These are phyloP conservation scores for Corchorus olitorius DNA, from an alignment of 345 rosid species.

Conservation along the genomic window DNA sequence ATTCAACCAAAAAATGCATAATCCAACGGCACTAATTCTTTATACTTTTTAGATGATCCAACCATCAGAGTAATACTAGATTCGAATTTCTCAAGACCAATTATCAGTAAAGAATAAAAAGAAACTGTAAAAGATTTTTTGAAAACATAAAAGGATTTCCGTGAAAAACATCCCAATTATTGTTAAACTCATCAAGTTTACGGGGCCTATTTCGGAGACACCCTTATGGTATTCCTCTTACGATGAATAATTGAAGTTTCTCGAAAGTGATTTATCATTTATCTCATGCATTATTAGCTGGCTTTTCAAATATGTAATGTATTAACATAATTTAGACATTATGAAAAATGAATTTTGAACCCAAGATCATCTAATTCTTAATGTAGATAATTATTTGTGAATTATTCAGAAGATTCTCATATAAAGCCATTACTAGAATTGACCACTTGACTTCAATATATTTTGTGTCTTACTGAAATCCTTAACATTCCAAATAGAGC, in stretches of 20 bases:
- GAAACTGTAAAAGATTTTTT: not conserved
- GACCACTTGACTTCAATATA: conserved; percentile 51
- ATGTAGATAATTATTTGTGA: not conserved
- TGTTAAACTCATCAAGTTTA: not conserved
- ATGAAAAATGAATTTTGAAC: not conserved
- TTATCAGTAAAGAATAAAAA: not conserved
- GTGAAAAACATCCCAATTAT: not conserved
- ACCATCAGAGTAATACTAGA: not conserved
- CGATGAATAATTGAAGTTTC: not conserved
- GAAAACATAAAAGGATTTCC: not conserved
- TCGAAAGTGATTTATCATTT: not conserved
- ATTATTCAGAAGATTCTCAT: conserved; percentile 1
- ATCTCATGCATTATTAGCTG: not conserved
- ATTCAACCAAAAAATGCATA: conserved; percentile 7
- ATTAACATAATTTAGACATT: not conserved
- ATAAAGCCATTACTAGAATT: conserved; percentile 11
- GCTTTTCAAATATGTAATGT: not conserved
- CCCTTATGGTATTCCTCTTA: not conserved
- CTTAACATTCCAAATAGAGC: conserved; percentile 45
- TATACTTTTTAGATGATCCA: not conserved
- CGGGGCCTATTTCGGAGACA: not conserved
- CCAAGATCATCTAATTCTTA: not conserved
- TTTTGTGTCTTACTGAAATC: conserved; percentile 37
- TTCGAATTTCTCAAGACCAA: not conserved
- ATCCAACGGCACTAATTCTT: not conserved